Percentiles rank a stretch among this genome's conserved stretches.
Evolutionary conservation across 176 grass and related monocot species (phyloP).

Genomic region (Pharus latifolius): DNA sequence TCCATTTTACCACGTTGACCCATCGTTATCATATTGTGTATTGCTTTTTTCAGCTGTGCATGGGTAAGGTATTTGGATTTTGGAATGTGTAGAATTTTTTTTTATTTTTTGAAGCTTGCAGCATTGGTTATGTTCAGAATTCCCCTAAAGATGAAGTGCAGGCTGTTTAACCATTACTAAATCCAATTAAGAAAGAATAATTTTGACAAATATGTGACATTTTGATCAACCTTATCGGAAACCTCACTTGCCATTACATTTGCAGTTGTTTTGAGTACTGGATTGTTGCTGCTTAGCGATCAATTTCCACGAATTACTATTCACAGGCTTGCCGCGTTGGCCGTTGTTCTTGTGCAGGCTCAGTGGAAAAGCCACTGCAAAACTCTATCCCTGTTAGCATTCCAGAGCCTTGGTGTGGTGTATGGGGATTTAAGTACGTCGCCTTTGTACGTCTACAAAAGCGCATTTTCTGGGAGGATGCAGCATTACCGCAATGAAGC

Average conservation of each 20-base stretch:
- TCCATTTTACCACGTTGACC: background rate
- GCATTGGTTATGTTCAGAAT: background rate
- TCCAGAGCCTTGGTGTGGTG: constrained; percentile 67
- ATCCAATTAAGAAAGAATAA: background rate
- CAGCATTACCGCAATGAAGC: constrained; percentile 20
- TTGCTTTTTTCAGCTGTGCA: too few relatives aligned
- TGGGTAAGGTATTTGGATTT: too few relatives aligned
- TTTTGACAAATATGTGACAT: background rate
- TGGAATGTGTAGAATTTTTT: background rate
- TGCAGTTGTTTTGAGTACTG: background rate
- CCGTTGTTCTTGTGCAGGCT: constrained; percentile 17
- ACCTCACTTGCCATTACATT: background rate
- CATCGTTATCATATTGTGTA: background rate
- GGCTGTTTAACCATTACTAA: background rate
- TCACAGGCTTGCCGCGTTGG: background rate
- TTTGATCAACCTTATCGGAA: background rate
- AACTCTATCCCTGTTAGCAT: constrained; percentile 41
- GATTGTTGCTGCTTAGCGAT: background rate
- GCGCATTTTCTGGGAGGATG: constrained; percentile 33
- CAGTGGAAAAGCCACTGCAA: constrained; percentile 32
- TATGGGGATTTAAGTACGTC: constrained; percentile 65
- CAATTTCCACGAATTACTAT: background rate
- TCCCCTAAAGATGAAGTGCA: background rate
- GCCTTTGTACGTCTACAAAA: constrained; percentile 52
- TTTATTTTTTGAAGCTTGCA: background rate